phyloP scores from a whole-genome alignment of 2,329 filamentous ascomycete genomes.

The Stagonosporopsis vannaccii region DNA sequence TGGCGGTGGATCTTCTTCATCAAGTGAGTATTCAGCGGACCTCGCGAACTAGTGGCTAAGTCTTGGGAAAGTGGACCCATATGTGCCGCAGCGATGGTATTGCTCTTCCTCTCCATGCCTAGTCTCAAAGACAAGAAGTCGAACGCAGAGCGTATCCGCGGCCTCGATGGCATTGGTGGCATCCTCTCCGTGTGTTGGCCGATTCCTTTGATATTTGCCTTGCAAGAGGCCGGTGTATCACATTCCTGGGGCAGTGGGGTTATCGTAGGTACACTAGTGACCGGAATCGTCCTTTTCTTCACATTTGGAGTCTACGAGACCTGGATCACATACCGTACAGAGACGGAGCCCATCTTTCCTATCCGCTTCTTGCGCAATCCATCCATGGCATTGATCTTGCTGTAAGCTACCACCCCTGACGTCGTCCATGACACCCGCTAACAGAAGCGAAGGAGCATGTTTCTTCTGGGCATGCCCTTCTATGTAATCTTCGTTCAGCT shows the following conservation, averaged over 20 bases:
- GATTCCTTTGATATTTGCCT: slow-evolving; percentile 42
- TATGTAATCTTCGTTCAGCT: slow-evolving; percentile 40
- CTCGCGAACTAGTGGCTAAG: neutral
- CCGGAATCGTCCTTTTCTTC: slow-evolving; percentile 34
- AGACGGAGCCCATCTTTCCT: slow-evolving; percentile 38
- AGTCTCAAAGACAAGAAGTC: slow-evolving; percentile 34
- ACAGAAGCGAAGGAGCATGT: slow-evolving; percentile 26
- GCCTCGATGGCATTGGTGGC: slow-evolving; percentile 40
- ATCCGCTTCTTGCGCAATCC: slow-evolving; percentile 37
- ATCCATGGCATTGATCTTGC: slow-evolving; percentile 29
- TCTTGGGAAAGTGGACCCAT: slow-evolving; percentile 32
- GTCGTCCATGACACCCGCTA: neutral
- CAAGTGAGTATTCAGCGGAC: slow-evolving; percentile 43
- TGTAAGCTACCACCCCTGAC: slow-evolving; percentile 22
- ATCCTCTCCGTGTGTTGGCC: slow-evolving; percentile 41
- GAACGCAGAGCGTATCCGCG: slow-evolving; percentile 33
- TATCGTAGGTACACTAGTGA: slow-evolving; percentile 40
- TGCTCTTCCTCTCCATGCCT: slow-evolving; percentile 41
- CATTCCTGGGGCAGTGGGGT: slow-evolving; percentile 36
- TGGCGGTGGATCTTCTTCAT: slow-evolving; percentile 60
- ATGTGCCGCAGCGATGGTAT: slow-evolving; percentile 27
- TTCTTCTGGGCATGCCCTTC: slow-evolving; percentile 41
- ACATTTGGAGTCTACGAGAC: slow-evolving; percentile 39
- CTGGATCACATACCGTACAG: slow-evolving; percentile 36
- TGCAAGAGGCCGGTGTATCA: slow-evolving; percentile 41